Conservation (phyloP, 768 basidiomycete genomes). For the Chalciporus chontae region DNA sequence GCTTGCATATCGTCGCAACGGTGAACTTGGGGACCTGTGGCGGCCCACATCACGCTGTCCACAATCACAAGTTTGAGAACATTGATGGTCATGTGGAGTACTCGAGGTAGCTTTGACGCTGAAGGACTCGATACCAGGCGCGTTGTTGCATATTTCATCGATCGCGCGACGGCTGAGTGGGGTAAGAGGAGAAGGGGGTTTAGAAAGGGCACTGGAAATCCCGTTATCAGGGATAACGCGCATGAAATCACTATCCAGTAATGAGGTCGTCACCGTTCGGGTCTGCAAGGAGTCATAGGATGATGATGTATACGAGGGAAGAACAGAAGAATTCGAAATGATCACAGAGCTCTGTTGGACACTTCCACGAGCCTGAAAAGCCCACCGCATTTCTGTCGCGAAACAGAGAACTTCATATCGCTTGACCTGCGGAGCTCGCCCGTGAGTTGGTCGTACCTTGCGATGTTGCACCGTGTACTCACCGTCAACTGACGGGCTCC, state of each 20-base stretch:
- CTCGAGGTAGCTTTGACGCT: not conserved
- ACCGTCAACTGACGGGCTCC: slow-evolving; percentile 24
- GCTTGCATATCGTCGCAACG: not conserved
- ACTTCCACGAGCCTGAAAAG: slow-evolving; percentile 1
- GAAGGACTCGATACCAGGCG: not conserved
- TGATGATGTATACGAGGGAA: not conserved
- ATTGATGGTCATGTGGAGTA: not conserved
- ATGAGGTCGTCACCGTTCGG: not conserved
- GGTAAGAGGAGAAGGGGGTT: slow-evolving; percentile 12
- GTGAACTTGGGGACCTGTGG: not conserved
- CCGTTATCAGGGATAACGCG: slow-evolving; percentile 15
- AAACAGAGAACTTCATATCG: slow-evolving; percentile 31
- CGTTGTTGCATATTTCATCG: slow-evolving; percentile 11
- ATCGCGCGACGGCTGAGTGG: slow-evolving; percentile 17
- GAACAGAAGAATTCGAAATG: slow-evolving; percentile 6
- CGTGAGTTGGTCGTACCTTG: not conserved
- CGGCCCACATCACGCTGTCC: not conserved
- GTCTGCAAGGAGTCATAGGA: not conserved
- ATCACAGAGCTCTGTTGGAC: slow-evolving; percentile 20
- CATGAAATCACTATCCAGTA: slow-evolving; percentile 15
- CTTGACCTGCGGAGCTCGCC: slow-evolving; percentile 14
- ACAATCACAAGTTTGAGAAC: not conserved
- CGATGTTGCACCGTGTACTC: not conserved
- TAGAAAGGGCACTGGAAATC: not conserved
- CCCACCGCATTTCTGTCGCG: slow-evolving; percentile 25